Percentiles rank a stretch among this genome's conserved stretches.
phyloP scores from a whole-genome alignment of 2,329 filamentous ascomycete genomes.

The Septoria petroselini region DNA sequence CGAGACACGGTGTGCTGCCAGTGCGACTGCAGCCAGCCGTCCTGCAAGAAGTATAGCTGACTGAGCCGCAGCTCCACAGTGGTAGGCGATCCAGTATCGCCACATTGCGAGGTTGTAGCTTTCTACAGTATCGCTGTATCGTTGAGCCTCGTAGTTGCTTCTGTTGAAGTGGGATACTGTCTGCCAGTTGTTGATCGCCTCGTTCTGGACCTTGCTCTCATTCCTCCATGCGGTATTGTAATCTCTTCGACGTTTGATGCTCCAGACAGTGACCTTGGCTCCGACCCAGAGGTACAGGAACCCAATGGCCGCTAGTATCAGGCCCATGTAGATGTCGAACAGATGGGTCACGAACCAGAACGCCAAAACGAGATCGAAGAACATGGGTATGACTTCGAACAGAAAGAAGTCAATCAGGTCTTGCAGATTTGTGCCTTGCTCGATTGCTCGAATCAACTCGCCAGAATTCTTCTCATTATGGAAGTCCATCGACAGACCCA shows the following conservation, averaged over 20 bases:
- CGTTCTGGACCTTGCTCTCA: slow-evolving; percentile 55
- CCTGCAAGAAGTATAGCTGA: slow-evolving; percentile 50
- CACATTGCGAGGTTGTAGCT: slow-evolving; percentile 37
- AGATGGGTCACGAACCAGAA: slow-evolving; percentile 59
- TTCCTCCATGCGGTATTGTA: slow-evolving; percentile 42
- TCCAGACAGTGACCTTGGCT: slow-evolving; percentile 45
- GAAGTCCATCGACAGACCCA: slow-evolving; percentile 68
- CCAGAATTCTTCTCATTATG: slow-evolving; percentile 64
- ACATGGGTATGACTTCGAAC: slow-evolving; percentile 60
- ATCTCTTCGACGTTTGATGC: slow-evolving; percentile 30
- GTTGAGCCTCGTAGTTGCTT: slow-evolving; percentile 51
- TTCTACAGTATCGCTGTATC: slow-evolving; percentile 46
- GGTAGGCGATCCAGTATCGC: slow-evolving; percentile 32
- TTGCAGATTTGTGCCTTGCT: slow-evolving; percentile 60
- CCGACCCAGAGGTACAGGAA: slow-evolving; percentile 54
- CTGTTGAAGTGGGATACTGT: slow-evolving; percentile 61
- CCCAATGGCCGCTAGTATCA: slow-evolving; percentile 48
- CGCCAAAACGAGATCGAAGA: slow-evolving; percentile 61
- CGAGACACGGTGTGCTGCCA: slow-evolving; percentile 55
- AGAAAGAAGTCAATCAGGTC: slow-evolving; percentile 58
- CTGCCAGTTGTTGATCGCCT: slow-evolving; percentile 59
- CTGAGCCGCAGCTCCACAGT: slow-evolving; percentile 43
- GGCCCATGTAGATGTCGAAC: slow-evolving; percentile 61
- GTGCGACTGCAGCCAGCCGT: slow-evolving; percentile 49
- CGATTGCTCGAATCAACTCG: slow-evolving; percentile 62